Percentiles rank a stretch among this genome's conserved stretches.
phyloP scores from a whole-genome alignment of 108 stramenopile genomes.

The Cylindrotheca closterium region DNA sequence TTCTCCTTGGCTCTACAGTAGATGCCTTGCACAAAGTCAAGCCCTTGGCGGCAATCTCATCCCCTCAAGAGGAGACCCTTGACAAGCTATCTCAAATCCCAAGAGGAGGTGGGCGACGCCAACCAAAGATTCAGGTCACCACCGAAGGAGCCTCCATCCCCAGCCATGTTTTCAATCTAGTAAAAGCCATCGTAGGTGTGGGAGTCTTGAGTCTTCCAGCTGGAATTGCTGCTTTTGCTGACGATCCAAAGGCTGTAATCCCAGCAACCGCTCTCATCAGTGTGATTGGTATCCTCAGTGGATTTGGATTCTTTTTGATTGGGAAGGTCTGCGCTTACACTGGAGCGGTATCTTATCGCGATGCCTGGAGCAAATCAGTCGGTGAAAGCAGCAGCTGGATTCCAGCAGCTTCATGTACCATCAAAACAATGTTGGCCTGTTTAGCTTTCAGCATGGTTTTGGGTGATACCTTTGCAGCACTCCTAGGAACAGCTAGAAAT shows the following conservation, averaged over 20 bases:
- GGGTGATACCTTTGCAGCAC: conserved; percentile 64
- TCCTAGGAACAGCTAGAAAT: conserved; percentile 34
- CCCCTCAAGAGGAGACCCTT: no score
- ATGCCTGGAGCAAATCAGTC: conserved; percentile 43
- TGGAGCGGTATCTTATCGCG: conserved; percentile 60
- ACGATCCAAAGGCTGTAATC: conserved; percentile 49
- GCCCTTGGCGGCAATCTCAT: neutral
- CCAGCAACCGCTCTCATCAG: conserved; percentile 71
- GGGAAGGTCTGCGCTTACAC: conserved; percentile 75
- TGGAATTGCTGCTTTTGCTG: conserved; percentile 47
- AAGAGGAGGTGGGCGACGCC: no score
- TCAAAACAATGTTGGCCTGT: conserved; percentile 76
- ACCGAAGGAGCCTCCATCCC: conserved; percentile 59
- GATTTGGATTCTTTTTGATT: conserved; percentile 86
- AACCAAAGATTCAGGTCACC: no score
- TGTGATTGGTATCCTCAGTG: conserved; percentile 73
- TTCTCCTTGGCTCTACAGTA: neutral
- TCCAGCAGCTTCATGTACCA: conserved; percentile 74
- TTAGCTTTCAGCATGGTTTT: conserved; percentile 90
- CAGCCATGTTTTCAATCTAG: conserved; percentile 80
- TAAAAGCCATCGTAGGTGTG: conserved; percentile 81
- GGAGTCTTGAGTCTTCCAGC: conserved; percentile 84
- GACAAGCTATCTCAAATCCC: no score
- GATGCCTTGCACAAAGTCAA: neutral
- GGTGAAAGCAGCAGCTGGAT: conserved; percentile 63